phyloP scores from a whole-genome alignment of 1,284 basidiomycete species.

The Termitomyces sp. region DNA sequence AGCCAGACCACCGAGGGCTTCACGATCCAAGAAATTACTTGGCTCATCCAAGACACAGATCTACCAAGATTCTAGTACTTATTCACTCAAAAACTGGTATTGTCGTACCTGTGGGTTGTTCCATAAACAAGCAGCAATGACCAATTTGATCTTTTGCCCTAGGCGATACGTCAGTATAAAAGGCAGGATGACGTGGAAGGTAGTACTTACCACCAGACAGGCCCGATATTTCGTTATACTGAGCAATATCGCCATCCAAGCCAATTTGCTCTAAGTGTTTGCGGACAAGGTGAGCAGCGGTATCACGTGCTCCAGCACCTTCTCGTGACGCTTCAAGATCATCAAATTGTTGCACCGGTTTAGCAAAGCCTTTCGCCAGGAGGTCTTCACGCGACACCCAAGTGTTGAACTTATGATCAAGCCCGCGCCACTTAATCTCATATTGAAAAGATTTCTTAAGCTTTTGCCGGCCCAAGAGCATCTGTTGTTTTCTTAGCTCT shows the following conservation, averaged over 20 bases:
- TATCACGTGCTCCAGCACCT: conserved; percentile 87
- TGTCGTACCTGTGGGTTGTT: conserved; percentile 80
- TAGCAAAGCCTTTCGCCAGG: conserved; percentile 85
- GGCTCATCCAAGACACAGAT: conserved; percentile 88
- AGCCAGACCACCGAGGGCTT: conserved; percentile 88
- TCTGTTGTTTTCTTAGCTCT: conserved; percentile 33
- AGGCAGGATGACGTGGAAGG: conserved; percentile 11
- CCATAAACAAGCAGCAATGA: conserved; percentile 93
- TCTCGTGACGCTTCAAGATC: conserved; percentile 95
- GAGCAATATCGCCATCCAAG: conserved; percentile 93
- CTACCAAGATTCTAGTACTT: conserved; percentile 24
- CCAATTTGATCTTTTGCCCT: conserved; percentile 95
- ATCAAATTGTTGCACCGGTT: conserved; percentile 93
- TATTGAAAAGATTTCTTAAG: conserved; percentile 95
- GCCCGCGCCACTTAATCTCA: conserved; percentile 95
- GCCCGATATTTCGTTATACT: conserved; percentile 94
- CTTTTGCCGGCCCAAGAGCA: conserved; percentile 96
- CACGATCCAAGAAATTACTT: conserved; percentile 94
- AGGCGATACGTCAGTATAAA: conserved; percentile 8
- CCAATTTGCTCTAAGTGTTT: conserved; percentile 94
- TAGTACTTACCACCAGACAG: conserved; percentile 68
- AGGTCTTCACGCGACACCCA: conserved; percentile 93
- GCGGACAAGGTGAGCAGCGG: conserved; percentile 72
- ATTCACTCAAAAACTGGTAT: neutral
- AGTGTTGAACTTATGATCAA: conserved; percentile 90